phyloP scores from a whole-genome alignment of 768 basidiomycete genomes.

The Boletus vinaceobasis region DNA sequence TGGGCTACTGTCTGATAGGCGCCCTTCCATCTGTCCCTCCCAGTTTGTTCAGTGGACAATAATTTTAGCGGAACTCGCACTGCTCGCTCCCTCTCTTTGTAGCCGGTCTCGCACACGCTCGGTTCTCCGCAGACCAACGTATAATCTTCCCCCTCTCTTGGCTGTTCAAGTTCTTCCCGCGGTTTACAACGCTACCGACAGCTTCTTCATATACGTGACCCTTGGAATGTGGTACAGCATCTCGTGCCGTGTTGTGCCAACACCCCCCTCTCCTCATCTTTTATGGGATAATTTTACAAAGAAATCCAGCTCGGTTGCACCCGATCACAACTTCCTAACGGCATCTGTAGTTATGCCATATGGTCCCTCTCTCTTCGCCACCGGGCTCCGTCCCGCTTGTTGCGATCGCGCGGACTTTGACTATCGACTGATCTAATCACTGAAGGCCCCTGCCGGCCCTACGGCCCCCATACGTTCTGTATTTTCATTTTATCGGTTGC shows the following conservation, averaged over 20 bases:
- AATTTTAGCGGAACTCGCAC: slow-evolving; percentile 4
- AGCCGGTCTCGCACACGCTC: neutral
- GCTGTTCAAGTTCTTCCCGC: neutral
- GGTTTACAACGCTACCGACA: slow-evolving; percentile 10
- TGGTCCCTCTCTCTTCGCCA: slow-evolving; percentile 19
- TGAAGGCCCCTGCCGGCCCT: slow-evolving; percentile 9
- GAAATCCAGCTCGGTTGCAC: slow-evolving; percentile 17
- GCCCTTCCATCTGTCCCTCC: slow-evolving; percentile 4
- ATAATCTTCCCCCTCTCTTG: neutral
- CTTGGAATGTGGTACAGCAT: slow-evolving; percentile 20
- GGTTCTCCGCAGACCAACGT: neutral
- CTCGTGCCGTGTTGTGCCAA: slow-evolving; percentile 16
- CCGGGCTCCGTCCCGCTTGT: slow-evolving; percentile 29
- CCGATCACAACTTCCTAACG: slow-evolving; percentile 27
- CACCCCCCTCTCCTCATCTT: slow-evolving; percentile 5
- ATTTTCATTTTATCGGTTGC: slow-evolving; percentile 13
- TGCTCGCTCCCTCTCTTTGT: neutral
- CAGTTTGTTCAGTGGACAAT: slow-evolving; percentile 6
- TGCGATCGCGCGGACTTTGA: slow-evolving; percentile 25
- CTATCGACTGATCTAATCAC: slow-evolving; percentile 24
- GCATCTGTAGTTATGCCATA: slow-evolving; percentile 27
- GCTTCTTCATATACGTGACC: slow-evolving; percentile 20
- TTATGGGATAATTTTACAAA: slow-evolving; percentile 19
- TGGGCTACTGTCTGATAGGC: slow-evolving; percentile 20
- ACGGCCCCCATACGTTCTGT: slow-evolving; percentile 12